Base-by-base conservation (phyloP, 305 asterid genomes). In the Stenogyne calaminthoides region DNA sequence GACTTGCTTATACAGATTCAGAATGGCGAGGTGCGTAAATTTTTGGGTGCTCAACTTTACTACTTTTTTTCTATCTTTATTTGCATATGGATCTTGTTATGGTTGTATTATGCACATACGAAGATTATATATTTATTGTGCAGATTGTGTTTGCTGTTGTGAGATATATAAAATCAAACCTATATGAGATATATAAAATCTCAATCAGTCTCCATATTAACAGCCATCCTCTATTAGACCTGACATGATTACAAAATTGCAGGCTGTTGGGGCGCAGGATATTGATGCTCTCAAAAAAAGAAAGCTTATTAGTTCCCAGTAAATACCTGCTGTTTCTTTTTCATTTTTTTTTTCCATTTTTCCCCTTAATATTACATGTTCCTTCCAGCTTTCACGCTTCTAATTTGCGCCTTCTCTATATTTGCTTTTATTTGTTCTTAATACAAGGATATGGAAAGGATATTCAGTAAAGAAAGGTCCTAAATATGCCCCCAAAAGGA, bases 401-500 rank as follows among this genome's bases (percentile, higher is more conserved):
- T 74, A 64, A 37, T 52, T 25, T 71, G 9, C 49, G 40, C 78
- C 67, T 44, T 71, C 40, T 57, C 32, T 65, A 49, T 67, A 55
- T 64, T 64, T 66, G 22, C 27, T 9, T 44, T 64, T 29, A 4
- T 73, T 47, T 83, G 59, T 56, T 77, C 60, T 73, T 67, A 59
- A 67, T 79, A 51, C 49, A 67, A 93, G 97, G 84, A 80, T 80
- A 63, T 95, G 98, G 99, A 92, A 90, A 85, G 98, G 98, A 66
- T 86, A 80, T 79, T 85, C 92, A 0, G 92, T 92, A 37, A 89
- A 71, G 74, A 92, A 89, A 77, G 99, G 99, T 68, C 97, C 98
- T 2, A 79, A 90, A 7, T 95, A 95, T 86, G 88, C 98, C 58
- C 96, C 98, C 6, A 87, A 83, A 78, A 87, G 98, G 87, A 95